Base-by-base conservation (phyloP, 1,284 basidiomycete genomes). In the Cryptococcus sp. region DNA sequence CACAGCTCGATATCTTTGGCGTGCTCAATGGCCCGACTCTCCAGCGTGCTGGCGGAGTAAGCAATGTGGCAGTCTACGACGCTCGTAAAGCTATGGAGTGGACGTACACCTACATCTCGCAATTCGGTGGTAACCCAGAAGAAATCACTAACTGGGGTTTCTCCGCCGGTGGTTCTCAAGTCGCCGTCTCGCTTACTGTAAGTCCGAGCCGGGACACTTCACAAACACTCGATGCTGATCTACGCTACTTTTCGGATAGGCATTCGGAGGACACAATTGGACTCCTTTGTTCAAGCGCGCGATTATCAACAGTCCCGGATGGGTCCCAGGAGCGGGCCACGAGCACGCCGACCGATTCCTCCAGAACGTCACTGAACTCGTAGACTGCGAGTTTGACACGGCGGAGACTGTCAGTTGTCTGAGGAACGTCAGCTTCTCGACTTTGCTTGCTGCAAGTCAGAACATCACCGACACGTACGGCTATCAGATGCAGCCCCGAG, bases 391-490 rank as follows among this genome's bases (percentile, higher is more conserved):
- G 22, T 46, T 75, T 5, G 54, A 68, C 6, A 55, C 79, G 15
- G 29, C 67, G 0, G 81, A 85, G 66, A 83, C 81, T 0, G 77
- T 86, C 8, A 74, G 72, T 6, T 85, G 84, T 57, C 72, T 86
- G 49, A 78, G 83, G 11, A 74, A 69, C 1, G 80, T 83, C 0
- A 78, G 81, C 3, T 82, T 79, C 52, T 59, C 64, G 0, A 68
- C 63, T 19, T 69, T 83, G 50, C 0, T 85, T 81, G 81, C 59
- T 80, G 46, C 53, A 3, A 55, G 53, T 43, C 26, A 55, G n/a
- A 55, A 55, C 40, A 55, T 55, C 20, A 55, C 53, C 13, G 37
- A 26, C 13, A 55, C 46, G n/a, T 55, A 49, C 37, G 26, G 25
- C 16, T 55, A 55, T 40, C 53, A 55, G 46, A 55, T 55, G 53